These are phyloP conservation scores for Candolleomyces efflorescens DNA, from an alignment of 768 basidiomycete species.

Conservation along the genomic window DNA sequence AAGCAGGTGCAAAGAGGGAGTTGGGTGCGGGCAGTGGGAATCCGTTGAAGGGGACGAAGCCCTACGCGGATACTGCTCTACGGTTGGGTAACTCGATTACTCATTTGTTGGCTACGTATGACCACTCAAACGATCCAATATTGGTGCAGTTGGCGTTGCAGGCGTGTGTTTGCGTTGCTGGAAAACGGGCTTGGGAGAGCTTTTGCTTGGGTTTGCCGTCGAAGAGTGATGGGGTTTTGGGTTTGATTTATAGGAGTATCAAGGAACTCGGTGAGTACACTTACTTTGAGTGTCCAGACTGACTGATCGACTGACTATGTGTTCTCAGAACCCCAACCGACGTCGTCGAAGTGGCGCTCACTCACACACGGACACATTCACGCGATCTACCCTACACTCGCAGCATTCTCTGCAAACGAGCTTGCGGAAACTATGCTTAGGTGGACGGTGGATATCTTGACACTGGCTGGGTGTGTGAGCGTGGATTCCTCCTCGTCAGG, in stretches of 20 bases:
- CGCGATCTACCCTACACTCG: slow-evolving; percentile 59
- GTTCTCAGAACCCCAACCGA: slow-evolving; percentile 65
- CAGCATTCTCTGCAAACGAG: slow-evolving; percentile 65
- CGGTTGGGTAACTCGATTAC: slow-evolving; percentile 63
- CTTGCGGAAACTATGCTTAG: slow-evolving; percentile 71
- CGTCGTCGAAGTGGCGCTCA: slow-evolving; percentile 73
- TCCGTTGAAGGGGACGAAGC: not conserved
- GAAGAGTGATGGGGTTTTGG: slow-evolving; percentile 61
- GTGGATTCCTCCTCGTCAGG: slow-evolving; percentile 20
- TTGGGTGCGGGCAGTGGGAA: not conserved
- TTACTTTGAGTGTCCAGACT: not conserved
- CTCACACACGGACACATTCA: slow-evolving; percentile 69
- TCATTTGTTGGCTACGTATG: slow-evolving; percentile 54
- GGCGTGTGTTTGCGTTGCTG: slow-evolving; percentile 62
- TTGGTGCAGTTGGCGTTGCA: slow-evolving; percentile 75
- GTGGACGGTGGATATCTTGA: slow-evolving; percentile 65
- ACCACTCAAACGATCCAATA: slow-evolving; percentile 72
- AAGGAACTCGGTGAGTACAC: slow-evolving; percentile 5
- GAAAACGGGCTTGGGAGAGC: slow-evolving; percentile 60
- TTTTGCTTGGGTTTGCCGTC: slow-evolving; percentile 76
- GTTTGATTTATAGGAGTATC: slow-evolving; percentile 43
- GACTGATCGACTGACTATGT: not conserved
- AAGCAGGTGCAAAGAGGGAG: not conserved
- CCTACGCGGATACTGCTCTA: slow-evolving; percentile 41
- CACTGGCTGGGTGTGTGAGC: slow-evolving; percentile 56